Evolutionary conservation across 139 green algal species (phyloP).

Genomic region (Micromonas commoda): DNA sequence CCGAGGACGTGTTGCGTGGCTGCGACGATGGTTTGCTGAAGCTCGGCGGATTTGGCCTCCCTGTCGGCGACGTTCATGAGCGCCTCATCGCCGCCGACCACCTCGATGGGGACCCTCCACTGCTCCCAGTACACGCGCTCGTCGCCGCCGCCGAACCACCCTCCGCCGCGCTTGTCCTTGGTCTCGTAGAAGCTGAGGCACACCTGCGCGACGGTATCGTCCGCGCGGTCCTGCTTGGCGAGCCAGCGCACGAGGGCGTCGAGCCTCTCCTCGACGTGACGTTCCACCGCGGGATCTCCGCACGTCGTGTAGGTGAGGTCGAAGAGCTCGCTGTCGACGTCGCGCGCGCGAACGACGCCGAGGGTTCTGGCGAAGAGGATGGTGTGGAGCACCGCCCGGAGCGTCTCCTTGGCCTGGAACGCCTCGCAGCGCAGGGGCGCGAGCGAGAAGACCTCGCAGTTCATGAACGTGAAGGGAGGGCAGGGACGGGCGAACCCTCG

Average conservation of each 20-base stretch:
- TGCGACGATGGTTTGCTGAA: background rate
- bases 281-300: slow-evolving; percentile 59
- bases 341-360: slow-evolving; percentile 64
- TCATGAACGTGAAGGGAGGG: background rate
- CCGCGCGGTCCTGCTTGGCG: slow-evolving; percentile 40
- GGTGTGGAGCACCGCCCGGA: slow-evolving; percentile 68
- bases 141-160: slow-evolving; percentile 31
- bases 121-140: slow-evolving; percentile 84
- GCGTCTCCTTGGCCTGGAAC: background rate
- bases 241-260: slow-evolving; percentile 53
- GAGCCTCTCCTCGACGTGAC: slow-evolving; percentile 62
- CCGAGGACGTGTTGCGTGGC: slow-evolving; percentile 47
- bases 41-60: background rate
- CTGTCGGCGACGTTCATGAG: background rate
- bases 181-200: slow-evolving; percentile 19
- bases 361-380: slow-evolving; percentile 88
- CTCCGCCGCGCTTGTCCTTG: background rate
- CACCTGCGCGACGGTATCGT: slow-evolving; percentile 40
- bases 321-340: slow-evolving; percentile 85
- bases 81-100: background rate
- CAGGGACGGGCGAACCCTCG: background rate
- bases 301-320: slow-evolving; percentile 83
- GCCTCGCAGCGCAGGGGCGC: slow-evolving; percentile 8
- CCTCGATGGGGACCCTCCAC: slow-evolving; percentile 51
- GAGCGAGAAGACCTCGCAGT: slow-evolving; percentile 7